Percentiles rank a stretch among this genome's conserved stretches.
These are phyloP conservation scores for Azolla pinnata DNA, from an alignment of 75 land plant species.

Conservation along the genomic window DNA sequence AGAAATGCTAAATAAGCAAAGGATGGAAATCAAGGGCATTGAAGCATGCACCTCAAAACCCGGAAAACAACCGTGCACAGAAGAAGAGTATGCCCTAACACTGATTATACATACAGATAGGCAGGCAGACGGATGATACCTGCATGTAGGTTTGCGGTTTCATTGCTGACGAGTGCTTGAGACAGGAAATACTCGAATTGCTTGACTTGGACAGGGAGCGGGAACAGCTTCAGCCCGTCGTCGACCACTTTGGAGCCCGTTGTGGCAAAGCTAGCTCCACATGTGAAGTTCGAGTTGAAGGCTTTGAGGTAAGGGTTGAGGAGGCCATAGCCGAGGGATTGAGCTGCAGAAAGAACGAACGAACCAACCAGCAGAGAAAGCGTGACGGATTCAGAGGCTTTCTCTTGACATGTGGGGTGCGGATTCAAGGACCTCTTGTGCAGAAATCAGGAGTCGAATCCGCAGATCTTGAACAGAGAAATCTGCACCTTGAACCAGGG, in stretches of 20 bases:
- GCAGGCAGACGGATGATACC: background rate
- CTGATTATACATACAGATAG: background rate
- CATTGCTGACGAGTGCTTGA: no score
- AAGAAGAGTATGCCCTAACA: no score
- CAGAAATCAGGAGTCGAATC: no score
- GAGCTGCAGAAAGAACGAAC: no score
- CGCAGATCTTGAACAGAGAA: no score
- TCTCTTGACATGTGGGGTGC: no score
- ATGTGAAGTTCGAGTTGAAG: conserved; percentile 26
- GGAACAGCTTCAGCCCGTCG: conserved; percentile 24
- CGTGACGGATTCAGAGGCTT: no score
- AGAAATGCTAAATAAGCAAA: background rate
- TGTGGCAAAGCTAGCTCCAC: conserved; percentile 53
- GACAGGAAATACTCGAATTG: conserved; percentile 31
- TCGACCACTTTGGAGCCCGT: conserved; percentile 43
- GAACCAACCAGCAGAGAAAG: no score
- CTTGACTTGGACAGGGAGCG: conserved; percentile 40
- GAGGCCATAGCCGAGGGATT: background rate
- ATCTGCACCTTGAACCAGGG: no score
- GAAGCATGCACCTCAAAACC: no score
- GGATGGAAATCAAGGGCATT: background rate
- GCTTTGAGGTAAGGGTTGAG: conserved; percentile 37
- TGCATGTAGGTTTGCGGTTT: background rate
- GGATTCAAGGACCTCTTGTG: no score
- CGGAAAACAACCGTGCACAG: no score